A percentile compares a stretch with the other conserved stretches of the same genome.
phyloP scores from a whole-genome alignment of 1,139 yeast genomes.

The Zygosaccharomyces pseudobailii region DNA sequence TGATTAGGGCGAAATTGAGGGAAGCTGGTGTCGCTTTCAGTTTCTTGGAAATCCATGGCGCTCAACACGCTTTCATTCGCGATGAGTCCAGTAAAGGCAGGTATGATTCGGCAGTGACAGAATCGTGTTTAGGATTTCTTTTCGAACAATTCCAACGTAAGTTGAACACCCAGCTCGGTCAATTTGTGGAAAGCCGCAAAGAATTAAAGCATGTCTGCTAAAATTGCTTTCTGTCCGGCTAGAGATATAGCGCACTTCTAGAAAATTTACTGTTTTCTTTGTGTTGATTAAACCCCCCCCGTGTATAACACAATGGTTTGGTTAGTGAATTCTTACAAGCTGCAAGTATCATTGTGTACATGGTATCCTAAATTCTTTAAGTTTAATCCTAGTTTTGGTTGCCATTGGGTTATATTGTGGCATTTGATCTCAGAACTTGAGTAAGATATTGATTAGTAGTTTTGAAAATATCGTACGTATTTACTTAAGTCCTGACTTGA shows the following conservation, averaged over 20 bases:
- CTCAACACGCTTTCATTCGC: constrained; percentile 79
- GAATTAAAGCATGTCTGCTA: constrained; percentile 63
- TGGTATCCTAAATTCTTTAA: no score
- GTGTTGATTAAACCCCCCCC: no score
- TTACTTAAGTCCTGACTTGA: no score
- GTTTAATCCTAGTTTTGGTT: no score
- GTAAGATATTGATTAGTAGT: no score
- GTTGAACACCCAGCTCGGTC: constrained; percentile 64
- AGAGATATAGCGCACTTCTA: no score
- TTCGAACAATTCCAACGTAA: constrained; percentile 66
- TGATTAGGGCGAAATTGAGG: constrained; percentile 61
- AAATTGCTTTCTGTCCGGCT: neutral
- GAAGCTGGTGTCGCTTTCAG: constrained; percentile 59
- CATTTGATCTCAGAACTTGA: no score
- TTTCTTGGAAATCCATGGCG: constrained; percentile 70
- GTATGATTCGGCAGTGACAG: constrained; percentile 71
- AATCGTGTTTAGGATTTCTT: constrained; percentile 61
- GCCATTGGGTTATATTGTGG: no score
- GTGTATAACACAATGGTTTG: no score
- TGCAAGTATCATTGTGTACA: no score
- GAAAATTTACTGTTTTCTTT: no score
- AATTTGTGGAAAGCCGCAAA: constrained; percentile 46
- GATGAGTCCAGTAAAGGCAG: constrained; percentile 77
- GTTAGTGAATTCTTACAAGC: no score
- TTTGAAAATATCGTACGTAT: neutral